Conservation (phyloP, 2,329 filamentous ascomycete genomes). For the Clarireedia hainanense region DNA sequence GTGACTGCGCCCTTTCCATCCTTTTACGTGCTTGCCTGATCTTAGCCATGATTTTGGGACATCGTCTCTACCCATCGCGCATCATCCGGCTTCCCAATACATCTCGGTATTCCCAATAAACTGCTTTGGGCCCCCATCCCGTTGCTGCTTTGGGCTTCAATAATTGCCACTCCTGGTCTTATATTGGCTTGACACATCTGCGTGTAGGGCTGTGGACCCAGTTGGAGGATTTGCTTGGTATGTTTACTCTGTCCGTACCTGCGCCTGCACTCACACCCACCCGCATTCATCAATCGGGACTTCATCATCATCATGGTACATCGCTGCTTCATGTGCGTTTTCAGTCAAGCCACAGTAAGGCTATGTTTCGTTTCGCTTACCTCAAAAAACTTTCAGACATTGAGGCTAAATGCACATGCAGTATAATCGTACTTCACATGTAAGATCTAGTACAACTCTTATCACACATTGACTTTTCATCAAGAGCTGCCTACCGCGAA, state of each 20-base stretch:
- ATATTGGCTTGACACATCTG: not conserved
- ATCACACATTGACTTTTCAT: constrained; percentile 5
- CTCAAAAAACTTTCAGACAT: not conserved
- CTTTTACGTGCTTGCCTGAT: not conserved
- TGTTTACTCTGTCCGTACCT: not conserved
- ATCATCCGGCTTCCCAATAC: not conserved
- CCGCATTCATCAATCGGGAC: not conserved
- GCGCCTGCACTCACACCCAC: not conserved
- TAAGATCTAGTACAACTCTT: constrained; percentile 18
- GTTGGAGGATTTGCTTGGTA: not conserved
- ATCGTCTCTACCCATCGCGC: not conserved
- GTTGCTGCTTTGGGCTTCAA: not conserved
- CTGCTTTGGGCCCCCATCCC: not conserved
- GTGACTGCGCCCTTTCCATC: constrained; percentile 1
- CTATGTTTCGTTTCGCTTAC: constrained; percentile 14
- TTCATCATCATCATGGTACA: not conserved
- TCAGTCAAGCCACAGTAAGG: constrained; percentile 21
- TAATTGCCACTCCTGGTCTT: constrained; percentile 2
- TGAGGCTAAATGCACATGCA: constrained; percentile 5
- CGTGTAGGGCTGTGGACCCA: too few species aligned
- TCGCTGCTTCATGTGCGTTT: not conserved
- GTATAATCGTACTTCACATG: constrained; percentile 1
- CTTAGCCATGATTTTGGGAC: not conserved
- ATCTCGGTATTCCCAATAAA: not conserved
- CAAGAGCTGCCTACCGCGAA: constrained; percentile 6